Conservation (phyloP, 1,284 basidiomycete genomes). For the Puccinia coronata region DNA sequence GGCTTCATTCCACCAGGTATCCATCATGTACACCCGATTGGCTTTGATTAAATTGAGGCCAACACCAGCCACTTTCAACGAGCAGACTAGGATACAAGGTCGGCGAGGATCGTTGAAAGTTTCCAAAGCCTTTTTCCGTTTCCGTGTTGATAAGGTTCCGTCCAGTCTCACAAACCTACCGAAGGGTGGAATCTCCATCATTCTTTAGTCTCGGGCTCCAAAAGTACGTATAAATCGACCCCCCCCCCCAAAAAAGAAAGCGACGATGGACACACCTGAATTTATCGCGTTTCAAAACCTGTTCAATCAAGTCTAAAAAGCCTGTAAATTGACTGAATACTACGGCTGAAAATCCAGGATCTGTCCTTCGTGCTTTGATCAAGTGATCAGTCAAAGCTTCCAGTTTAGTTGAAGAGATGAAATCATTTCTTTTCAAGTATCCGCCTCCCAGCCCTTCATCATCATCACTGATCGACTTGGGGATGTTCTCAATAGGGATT, state of each 20-base stretch:
- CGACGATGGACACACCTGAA: conserved; percentile 27
- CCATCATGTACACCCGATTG: conserved; percentile 49
- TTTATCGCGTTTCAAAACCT: conserved; percentile 35
- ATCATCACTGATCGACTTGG: not conserved
- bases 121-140: conserved; percentile 72
- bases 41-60: conserved; percentile 62
- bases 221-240: conserved; percentile 61
- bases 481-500: conserved; percentile 12
- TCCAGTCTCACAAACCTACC: conserved; percentile 82
- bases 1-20: conserved; percentile 50
- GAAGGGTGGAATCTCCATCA: too few species aligned
- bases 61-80: conserved; percentile 90
- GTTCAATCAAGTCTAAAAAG: conserved; percentile 55
- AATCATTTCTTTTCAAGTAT: conserved; percentile 31
- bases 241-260: conserved; percentile 53
- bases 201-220: conserved; percentile 64
- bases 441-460: not conserved
- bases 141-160: conserved; percentile 85
- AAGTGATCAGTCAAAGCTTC: conserved; percentile 44
- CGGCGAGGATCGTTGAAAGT: conserved; percentile 75
- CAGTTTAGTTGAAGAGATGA: conserved; percentile 46
- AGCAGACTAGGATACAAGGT: conserved; percentile 84
- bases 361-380: conserved; percentile 16
- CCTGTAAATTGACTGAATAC: conserved; percentile 60
- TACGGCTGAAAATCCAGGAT: conserved; percentile 56